A percentile compares a stretch with the other conserved stretches of the same genome.
phyloP scores from a whole-genome alignment of 768 basidiomycete species.

The Rhodotorula toruloides region DNA sequence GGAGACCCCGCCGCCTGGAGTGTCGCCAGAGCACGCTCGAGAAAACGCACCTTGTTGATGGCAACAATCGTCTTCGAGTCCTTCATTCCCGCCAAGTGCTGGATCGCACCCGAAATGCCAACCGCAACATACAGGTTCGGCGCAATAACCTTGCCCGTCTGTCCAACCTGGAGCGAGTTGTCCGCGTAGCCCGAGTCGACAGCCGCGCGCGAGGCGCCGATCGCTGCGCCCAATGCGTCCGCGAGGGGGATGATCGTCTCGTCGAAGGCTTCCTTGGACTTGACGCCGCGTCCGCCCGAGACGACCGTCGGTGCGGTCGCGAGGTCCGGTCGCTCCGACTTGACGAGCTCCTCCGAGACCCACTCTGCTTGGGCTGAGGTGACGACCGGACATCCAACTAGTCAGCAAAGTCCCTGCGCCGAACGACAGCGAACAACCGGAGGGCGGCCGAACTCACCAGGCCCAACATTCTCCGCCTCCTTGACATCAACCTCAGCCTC shows the following conservation, averaged over 20 bases:
- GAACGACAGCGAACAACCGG: not conserved
- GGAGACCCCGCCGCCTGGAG: not conserved
- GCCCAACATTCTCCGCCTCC: conserved; percentile 51
- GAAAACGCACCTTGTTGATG: conserved; percentile 73
- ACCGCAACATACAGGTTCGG: conserved; percentile 93
- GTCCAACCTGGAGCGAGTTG: conserved; percentile 96
- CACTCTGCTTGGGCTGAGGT: conserved; percentile 46
- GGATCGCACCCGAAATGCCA: conserved; percentile 97
- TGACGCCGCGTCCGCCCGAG: conserved; percentile 90
- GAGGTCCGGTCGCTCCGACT: conserved; percentile 88
- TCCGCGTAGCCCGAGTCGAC: conserved; percentile 98
- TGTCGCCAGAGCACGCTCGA: not conserved
- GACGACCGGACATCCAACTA: not conserved
- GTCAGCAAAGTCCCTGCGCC: not conserved
- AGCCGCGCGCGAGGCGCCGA: conserved; percentile 95
- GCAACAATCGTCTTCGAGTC: conserved; percentile 98
- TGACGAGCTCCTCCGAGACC: conserved; percentile 59
- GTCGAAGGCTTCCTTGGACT: conserved; percentile 89
- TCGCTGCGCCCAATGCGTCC: conserved; percentile 85
- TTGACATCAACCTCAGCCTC: conserved; percentile 52
- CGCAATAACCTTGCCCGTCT: conserved; percentile 97
- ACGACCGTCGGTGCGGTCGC: conserved; percentile 81
- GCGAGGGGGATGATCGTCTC: conserved; percentile 81
- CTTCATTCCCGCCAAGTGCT: conserved; percentile 99
- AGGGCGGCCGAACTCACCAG: conserved; percentile 1